Evolutionary conservation across 306 rosid genomes (phyloP).

Genomic region (Malus sylvestris): DNA sequence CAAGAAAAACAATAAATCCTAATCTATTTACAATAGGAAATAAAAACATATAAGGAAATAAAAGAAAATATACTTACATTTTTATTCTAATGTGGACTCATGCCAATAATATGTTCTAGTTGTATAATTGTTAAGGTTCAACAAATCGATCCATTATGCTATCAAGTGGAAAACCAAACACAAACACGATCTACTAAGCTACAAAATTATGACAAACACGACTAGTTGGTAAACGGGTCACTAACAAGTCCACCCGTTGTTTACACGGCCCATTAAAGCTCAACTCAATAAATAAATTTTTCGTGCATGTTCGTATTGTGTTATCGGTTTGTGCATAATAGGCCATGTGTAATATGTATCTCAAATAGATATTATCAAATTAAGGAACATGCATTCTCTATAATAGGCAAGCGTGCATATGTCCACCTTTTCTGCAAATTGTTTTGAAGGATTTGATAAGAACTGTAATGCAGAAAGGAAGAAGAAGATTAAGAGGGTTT

Average conservation of each 20-base stretch:
- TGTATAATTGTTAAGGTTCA: neutral
- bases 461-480: too few species aligned
- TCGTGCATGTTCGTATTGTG: neutral
- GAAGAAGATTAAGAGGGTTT: too few species aligned
- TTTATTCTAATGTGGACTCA: too few species aligned
- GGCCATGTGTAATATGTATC: neutral
- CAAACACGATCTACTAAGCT: neutral
- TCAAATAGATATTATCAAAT: neutral
- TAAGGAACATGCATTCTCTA: neutral
- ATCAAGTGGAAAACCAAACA: neutral
- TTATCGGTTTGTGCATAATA: neutral
- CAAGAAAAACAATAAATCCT: too few species aligned
- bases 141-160: neutral
- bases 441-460: too few species aligned
- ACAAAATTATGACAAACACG: too few species aligned
- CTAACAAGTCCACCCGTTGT: neutral
- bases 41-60: too few species aligned
- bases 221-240: neutral
- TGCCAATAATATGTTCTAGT: neutral
- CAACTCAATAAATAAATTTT: neutral
- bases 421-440: too few species aligned
- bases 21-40: too few species aligned
- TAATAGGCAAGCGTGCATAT: neutral
- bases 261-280: neutral
- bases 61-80: too few species aligned